Percentiles rank a stretch among this genome's conserved stretches.
Conservation (phyloP, 2,329 filamentous ascomycete genomes). For the Diplodia corticola region DNA sequence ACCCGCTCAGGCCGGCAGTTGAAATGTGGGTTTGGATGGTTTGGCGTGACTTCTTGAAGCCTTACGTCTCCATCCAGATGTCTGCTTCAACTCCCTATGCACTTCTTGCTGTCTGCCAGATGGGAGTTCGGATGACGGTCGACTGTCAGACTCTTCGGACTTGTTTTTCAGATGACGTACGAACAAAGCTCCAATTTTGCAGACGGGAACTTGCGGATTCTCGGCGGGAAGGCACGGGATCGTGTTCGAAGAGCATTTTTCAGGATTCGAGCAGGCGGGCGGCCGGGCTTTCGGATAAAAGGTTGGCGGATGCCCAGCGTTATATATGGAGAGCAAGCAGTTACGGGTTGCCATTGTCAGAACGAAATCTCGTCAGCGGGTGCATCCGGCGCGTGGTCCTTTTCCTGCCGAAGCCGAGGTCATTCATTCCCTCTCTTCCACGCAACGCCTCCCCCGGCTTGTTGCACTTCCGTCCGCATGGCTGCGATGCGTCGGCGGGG, state of each 20-base stretch:
- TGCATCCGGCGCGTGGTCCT: background rate
- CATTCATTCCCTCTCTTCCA: background rate
- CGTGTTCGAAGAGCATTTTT: background rate
- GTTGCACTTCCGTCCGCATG: background rate
- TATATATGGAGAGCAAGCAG: slow-evolving; percentile 14
- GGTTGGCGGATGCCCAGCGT: slow-evolving; percentile 3
- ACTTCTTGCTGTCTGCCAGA: no score
- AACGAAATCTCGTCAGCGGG: background rate
- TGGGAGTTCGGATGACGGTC: no score
- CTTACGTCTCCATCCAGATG: no score
- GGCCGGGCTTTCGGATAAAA: background rate
- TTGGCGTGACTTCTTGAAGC: no score
- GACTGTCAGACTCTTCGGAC: no score
- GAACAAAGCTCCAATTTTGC: no score
- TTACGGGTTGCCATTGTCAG: slow-evolving; percentile 9
- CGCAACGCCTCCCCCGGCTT: background rate
- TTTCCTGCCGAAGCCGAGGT: background rate
- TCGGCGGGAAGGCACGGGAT: background rate
- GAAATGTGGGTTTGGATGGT: no score
- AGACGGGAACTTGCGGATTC: background rate
- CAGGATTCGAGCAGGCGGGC: background rate
- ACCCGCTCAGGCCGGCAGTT: no score
- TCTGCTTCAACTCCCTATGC: no score
- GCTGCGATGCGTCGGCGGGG: background rate
- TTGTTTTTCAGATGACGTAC: no score